Base-by-base conservation (phyloP, 108 stramenopile genomes). In the Skeletonema menzelii region DNA sequence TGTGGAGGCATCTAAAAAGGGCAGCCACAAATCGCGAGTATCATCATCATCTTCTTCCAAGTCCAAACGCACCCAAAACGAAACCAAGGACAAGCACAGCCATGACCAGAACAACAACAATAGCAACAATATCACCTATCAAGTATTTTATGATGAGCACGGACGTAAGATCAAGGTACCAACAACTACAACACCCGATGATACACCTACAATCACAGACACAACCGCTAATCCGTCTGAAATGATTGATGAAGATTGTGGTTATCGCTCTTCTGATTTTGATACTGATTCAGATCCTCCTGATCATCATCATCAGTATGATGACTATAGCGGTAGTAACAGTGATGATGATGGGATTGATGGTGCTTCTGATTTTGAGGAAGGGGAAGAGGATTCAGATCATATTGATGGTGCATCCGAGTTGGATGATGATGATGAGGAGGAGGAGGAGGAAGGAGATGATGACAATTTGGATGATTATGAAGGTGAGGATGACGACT, bases 181-280 rank as follows among this genome's bases (percentile, higher is more conserved):
- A 47, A 47, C n/a, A 19, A 19, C 46, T 13, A 47, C n/a, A 19
- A 13, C 46, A 13, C 0, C 5, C n/a, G n/a, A n/a, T n/a, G n/a
- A n/a, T 47, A n/a, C n/a, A 19, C 46, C n/a, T 47, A 19, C 46
- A 19, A 19, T 19, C 17, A 6, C n/a, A 6, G 17, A 47, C 0
- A 17, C 46, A 47, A 7, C 17, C 4, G 6, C 46, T 5, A n/a
- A 10, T 6, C n/a, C 0, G 6, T 5, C n/a, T 47, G 5, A 47
- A 19, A 19, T 47, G 46, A 19, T 6, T n/a, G 46, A 17, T 5
- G 46, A 19, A 47, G 46, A 6, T 47, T 19, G 22, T 15, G 49
- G 49, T 24, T 53, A 53, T 53, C 49, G 17, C 49, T 53, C 49
- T 53, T 53, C 49, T 53, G 49, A 53, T 53, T 53, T 53, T 53